Evolutionary conservation across 2,329 filamentous ascomycete species (phyloP).

Genomic region (Onygenales sp.): DNA sequence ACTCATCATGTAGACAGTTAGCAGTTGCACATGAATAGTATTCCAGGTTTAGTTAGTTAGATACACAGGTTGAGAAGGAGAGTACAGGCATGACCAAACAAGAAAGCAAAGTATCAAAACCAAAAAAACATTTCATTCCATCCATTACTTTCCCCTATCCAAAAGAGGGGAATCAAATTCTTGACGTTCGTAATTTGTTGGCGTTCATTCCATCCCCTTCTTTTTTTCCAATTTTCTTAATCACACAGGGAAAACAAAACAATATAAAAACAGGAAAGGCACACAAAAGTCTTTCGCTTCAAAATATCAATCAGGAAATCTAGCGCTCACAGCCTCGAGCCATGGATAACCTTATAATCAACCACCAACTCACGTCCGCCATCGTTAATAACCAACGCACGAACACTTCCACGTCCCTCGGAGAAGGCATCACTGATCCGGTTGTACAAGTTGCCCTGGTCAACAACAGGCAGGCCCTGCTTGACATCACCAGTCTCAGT

Average conservation of each 20-base stretch:
- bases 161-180: neutral
- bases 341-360: conserved; percentile 97
- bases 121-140: conserved; percentile 2
- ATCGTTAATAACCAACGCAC: conserved; percentile 92
- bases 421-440: conserved; percentile 78
- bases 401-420: conserved; percentile 85
- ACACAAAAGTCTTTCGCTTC: neutral
- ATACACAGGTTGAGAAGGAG: conserved; percentile 2
- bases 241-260: too few species aligned
- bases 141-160: conserved; percentile 1
- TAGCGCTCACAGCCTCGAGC: conserved; percentile 46
- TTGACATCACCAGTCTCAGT: conserved; percentile 98
- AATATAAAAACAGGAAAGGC: neutral
- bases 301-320: neutral
- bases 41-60: neutral
- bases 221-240: too few species aligned
- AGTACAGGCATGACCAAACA: neutral
- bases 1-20: neutral
- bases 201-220: neutral
- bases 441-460: conserved; percentile 81
- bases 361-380: conserved; percentile 88
- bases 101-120: neutral
- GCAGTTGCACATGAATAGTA: neutral
- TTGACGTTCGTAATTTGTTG: neutral
- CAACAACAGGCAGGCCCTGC: conserved; percentile 84